Conservation (phyloP, 768 basidiomycete species). For the Tylopilus subfusipes region DNA sequence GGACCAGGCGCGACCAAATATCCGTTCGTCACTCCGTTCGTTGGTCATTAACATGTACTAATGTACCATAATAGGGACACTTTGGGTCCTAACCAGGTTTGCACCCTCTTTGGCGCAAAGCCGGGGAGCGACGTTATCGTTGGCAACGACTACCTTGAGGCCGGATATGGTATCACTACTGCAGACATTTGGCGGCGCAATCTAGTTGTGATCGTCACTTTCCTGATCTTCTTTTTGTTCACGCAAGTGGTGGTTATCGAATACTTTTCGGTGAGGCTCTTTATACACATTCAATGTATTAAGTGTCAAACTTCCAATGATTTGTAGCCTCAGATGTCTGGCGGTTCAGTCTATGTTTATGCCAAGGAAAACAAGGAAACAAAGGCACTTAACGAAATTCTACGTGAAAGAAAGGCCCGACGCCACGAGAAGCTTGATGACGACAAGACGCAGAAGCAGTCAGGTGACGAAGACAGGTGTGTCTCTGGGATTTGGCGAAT, state of each 20-base stretch:
- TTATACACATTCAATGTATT: neutral
- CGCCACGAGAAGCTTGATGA: conserved; percentile 32
- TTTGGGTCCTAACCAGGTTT: conserved; percentile 69
- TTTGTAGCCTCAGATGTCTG: conserved; percentile 30
- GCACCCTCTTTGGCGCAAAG: conserved; percentile 67
- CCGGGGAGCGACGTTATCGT: conserved; percentile 52
- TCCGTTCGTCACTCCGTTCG: conserved; percentile 44
- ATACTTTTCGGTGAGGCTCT: conserved; percentile 50
- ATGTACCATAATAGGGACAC: conserved; percentile 37
- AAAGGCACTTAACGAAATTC: conserved; percentile 50
- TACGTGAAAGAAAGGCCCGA: conserved; percentile 51
- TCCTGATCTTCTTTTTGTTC: conserved; percentile 66
- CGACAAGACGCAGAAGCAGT: conserved; percentile 21
- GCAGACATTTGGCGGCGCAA: conserved; percentile 63
- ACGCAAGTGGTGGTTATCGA: conserved; percentile 68
- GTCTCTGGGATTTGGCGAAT: conserved; percentile 1
- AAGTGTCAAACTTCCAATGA: neutral
- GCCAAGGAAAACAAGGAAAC: conserved; percentile 56
- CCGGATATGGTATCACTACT: conserved; percentile 46
- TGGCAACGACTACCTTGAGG: conserved; percentile 61
- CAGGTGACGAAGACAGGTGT: conserved; percentile 15
- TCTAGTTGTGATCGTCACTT: conserved; percentile 66
- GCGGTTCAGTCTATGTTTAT: conserved; percentile 51
- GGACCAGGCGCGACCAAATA: no score
- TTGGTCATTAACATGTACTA: neutral